A percentile compares a stretch with the other conserved stretches of the same genome.
Conservation (phyloP, 306 rosid genomes). For the Vigna nakashimae region DNA sequence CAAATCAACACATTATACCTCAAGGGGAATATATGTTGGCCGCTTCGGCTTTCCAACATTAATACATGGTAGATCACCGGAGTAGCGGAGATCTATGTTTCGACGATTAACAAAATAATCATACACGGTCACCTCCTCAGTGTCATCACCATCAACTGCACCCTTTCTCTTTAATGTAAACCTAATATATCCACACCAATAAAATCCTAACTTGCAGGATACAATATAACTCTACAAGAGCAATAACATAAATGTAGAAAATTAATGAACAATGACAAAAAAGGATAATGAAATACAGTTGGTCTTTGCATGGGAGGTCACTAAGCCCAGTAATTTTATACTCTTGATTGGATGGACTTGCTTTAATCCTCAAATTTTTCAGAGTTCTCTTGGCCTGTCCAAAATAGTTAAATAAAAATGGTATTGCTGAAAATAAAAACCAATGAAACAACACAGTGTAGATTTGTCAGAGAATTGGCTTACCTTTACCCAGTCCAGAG, state of each 20-base stretch:
- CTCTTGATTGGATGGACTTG: conserved; percentile 73
- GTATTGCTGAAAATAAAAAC: background rate
- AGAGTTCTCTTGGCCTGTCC: conserved; percentile 81
- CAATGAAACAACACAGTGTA: background rate
- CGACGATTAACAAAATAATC: conserved; percentile 81
- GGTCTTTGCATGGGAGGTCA: conserved; percentile 79
- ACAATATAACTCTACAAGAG: background rate
- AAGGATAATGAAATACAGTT: conserved; percentile 47
- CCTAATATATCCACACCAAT: conserved; percentile 42
- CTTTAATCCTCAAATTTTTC: conserved; percentile 78
- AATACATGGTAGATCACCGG: conserved; percentile 81
- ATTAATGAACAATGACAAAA: background rate
- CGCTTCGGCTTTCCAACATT: conserved; percentile 96
- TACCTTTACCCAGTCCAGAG: conserved; percentile 90
- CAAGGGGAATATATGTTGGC: conserved; percentile 84
- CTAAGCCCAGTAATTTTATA: conserved; percentile 90
- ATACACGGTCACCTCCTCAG: conserved; percentile 72
- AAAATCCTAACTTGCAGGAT: background rate
- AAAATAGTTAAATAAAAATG: background rate
- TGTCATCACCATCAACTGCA: conserved; percentile 50
- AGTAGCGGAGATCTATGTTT: conserved; percentile 64
- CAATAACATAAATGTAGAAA: background rate
- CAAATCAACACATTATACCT: conserved; percentile 56
- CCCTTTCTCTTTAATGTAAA: conserved; percentile 66
- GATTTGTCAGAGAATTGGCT: background rate